Conservation (phyloP, 2,329 filamentous ascomycete genomes). For the Paecilomyces sp. region DNA sequence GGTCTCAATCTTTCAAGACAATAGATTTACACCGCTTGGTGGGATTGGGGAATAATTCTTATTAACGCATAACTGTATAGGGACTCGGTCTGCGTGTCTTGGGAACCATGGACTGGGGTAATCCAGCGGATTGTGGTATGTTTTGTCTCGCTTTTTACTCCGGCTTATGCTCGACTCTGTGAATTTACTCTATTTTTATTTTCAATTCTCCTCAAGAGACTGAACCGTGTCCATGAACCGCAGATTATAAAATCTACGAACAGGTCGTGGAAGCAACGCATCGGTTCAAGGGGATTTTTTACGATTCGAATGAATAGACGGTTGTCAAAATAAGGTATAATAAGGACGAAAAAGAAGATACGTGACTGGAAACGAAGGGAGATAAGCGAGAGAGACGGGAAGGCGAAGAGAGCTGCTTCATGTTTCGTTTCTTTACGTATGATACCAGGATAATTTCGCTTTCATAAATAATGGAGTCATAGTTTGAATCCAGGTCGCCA, state of each 20-base stretch:
- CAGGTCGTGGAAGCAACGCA: slow-evolving; percentile 83
- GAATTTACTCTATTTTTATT: background rate
- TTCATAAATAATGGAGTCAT: background rate
- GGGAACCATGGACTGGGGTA: slow-evolving; percentile 36
- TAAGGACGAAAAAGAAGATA: no score
- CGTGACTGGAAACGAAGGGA: no score
- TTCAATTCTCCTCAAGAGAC: no score
- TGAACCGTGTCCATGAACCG: background rate
- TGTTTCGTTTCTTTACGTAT: background rate
- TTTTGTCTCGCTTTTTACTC: slow-evolving; percentile 5
- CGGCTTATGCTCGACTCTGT: background rate
- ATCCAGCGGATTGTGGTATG: slow-evolving; percentile 32
- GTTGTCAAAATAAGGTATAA: no score
- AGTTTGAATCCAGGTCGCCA: background rate
- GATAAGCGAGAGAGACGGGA: background rate
- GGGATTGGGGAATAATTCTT: no score
- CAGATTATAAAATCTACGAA: slow-evolving; percentile 69
- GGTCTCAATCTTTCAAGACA: background rate
- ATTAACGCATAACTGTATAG: slow-evolving; percentile 9
- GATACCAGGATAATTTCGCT: background rate
- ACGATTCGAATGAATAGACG: slow-evolving; percentile 37
- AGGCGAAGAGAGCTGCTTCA: background rate
- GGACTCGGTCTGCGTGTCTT: slow-evolving; percentile 35
- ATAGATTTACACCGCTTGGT: no score
- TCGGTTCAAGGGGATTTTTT: slow-evolving; percentile 73